Evolutionary conservation across 164 flowering plant species (phyloP), one percentile per base, ranked within the genome.

Genomic region (Stephania yunnanensis): DNA sequence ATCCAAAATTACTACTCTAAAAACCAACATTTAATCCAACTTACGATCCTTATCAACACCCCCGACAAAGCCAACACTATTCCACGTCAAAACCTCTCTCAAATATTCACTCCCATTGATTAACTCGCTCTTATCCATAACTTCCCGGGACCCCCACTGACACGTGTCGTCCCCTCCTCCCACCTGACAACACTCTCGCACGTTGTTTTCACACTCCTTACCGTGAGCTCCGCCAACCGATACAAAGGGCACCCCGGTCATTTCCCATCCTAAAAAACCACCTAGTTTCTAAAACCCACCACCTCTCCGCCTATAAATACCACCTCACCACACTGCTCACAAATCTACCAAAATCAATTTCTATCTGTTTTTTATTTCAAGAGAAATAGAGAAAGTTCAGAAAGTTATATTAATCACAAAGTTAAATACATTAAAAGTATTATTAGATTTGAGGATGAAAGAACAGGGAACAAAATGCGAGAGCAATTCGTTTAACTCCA

Each of bases 401-500:
- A 25, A 25, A 25, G 25, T 25, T 25, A 25, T 25, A 25, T 25
- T 25, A 25, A 25, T 25, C 25, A 25, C 25, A 25, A 25, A 25
- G 25, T 25, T 25, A 25, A 25, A 25, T 25, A 25, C 25, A 25
- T 25, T 25, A 25, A 25, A 25, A 25, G 25, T 25, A 0, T 25
- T 25, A 25, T 25, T 25, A 25, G 25, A 25, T 25, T 25, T 25
- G 71, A 85, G 78, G 63, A 82, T 88, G 79, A 87, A 87, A 79
- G 89, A 87, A 4, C 88, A 86, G 66, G 84, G 81, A 1, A 73
- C 87, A 4, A 85, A 81, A 77, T 77, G 78, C 20, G 87, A 81
- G 1, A 4, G 4, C 10, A 69, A 83, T 1, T 11, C 76, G 7
- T 4, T 78, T 17, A 85, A 82, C 67, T 77, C 88, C 10, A 46